These are phyloP conservation scores for Adansonia digitata DNA, from an alignment of 345 rosid genomes.

Conservation along the genomic window DNA sequence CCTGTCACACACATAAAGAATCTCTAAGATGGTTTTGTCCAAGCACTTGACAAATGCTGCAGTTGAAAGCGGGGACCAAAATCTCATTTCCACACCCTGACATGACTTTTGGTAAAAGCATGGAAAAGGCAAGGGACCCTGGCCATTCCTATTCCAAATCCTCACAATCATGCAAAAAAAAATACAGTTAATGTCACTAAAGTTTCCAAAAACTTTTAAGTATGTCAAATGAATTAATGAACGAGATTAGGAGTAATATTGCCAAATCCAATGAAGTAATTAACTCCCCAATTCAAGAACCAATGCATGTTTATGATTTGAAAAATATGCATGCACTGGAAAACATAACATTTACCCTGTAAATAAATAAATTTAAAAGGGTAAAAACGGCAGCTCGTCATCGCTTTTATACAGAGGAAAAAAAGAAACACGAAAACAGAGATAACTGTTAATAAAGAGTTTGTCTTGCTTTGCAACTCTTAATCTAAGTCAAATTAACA, in stretches of 20 bases:
- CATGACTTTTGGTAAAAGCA: neutral
- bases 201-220: neutral
- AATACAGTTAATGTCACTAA: neutral
- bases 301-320: neutral
- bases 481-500: conserved; percentile 2
- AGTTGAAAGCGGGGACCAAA: conserved; percentile 1
- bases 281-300: neutral
- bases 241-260: neutral
- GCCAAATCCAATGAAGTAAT: neutral
- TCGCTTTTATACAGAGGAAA: neutral
- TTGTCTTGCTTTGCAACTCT: neutral
- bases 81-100: neutral
- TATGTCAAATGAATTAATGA: neutral
- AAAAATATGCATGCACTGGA: neutral
- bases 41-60: neutral
- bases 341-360: no score
- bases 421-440: neutral
- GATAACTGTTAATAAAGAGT: neutral
- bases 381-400: neutral
- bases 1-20: neutral
- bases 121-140: neutral
- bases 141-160: neutral
- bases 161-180: neutral
- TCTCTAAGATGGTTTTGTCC: neutral
- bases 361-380: neutral